Evolutionary conservation across 768 basidiomycete species (phyloP), one percentile per base, ranked within the genome.

Genomic region (Suillus plorans): DNA sequence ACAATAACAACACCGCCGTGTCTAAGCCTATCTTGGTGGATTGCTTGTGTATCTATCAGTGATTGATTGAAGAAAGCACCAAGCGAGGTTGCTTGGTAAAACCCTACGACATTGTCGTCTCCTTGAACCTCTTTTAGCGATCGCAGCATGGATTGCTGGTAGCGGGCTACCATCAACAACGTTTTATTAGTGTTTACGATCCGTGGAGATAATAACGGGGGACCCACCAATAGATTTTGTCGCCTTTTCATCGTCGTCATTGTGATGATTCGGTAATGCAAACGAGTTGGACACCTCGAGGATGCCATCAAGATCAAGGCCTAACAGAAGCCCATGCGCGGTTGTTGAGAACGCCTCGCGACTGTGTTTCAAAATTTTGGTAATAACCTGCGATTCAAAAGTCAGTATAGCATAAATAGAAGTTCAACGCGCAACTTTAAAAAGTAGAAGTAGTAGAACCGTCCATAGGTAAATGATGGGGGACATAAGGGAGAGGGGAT

Each of bases 221-320:
- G 9, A 77, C 89, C 74, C 70, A 92, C 91, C 90, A 67, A 87
- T 82, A 45, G 84, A 83, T 78, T 93, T 94, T 18, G 85, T 75
- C n/a, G 89, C 86, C 72, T 92, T 92, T 65, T 93, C 92, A 47
- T 92, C 92, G 20, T 94, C 93, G 61, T 93, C 92, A 56, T 80
- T 84, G 59, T 79, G 78, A 73, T 89, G 86, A 68, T 89, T 84
- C 59, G 91, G 92, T 74, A 95, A 79, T 31, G 94, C 86, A 76
- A 97, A 96, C 49, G 90, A 91, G 79, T 95, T 95, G 66, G 92
- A 93, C 66, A 97, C 86, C 80, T 97, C 95, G 61, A 97, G 85
- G 55, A 85, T 84, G 4, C 95, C 95, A 76, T 97, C 94, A 42
- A 98, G 81, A 80, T 98, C 96, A 63, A 98, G 85, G 50, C 96